phyloP scores from a whole-genome alignment of 495 filamentous ascomycete genomes.

The Penicillium canariense region DNA sequence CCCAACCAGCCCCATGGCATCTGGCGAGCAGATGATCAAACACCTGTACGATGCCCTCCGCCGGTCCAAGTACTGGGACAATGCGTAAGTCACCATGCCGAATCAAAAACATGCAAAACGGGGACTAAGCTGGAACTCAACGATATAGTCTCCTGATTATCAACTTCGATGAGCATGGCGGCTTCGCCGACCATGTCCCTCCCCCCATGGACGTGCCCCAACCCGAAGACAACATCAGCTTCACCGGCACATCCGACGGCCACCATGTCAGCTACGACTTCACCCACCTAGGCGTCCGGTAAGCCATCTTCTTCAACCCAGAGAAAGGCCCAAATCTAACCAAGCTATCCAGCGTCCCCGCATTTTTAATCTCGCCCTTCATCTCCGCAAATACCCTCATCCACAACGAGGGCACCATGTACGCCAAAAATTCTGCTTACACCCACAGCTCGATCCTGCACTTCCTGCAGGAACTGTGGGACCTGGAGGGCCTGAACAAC shows the following conservation, averaged over 20 bases:
- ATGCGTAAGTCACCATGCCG: slow-evolving; percentile 25
- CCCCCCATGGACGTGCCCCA: slow-evolving; percentile 39
- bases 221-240: slow-evolving; percentile 37
- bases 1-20: slow-evolving; percentile 41
- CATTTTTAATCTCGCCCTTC: slow-evolving; percentile 46
- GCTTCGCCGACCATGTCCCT: slow-evolving; percentile 47
- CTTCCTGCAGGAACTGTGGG: slow-evolving; percentile 44
- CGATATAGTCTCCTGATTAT: slow-evolving; percentile 41
- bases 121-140: slow-evolving; percentile 19
- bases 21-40: slow-evolving; percentile 49
- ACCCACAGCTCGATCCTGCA: slow-evolving; percentile 43
- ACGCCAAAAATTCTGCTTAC: slow-evolving; percentile 42
- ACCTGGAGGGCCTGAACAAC: slow-evolving; percentile 39
- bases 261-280: slow-evolving; percentile 42
- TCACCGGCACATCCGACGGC: slow-evolving; percentile 37
- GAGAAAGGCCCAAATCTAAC: background rate
- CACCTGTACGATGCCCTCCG: slow-evolving; percentile 48
- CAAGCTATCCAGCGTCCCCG: slow-evolving; percentile 32
- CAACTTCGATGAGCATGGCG: slow-evolving; percentile 50
- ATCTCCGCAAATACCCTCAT: slow-evolving; percentile 39
- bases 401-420: slow-evolving; percentile 38
- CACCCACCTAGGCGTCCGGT: slow-evolving; percentile 46
- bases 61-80: slow-evolving; percentile 43
- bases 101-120: background rate
- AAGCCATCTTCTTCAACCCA: background rate